A percentile compares a stretch with the other conserved stretches of the same genome.
Conservation (phyloP, 371 early-diverging fungal genomes). For the Mucor mucedo region DNA sequence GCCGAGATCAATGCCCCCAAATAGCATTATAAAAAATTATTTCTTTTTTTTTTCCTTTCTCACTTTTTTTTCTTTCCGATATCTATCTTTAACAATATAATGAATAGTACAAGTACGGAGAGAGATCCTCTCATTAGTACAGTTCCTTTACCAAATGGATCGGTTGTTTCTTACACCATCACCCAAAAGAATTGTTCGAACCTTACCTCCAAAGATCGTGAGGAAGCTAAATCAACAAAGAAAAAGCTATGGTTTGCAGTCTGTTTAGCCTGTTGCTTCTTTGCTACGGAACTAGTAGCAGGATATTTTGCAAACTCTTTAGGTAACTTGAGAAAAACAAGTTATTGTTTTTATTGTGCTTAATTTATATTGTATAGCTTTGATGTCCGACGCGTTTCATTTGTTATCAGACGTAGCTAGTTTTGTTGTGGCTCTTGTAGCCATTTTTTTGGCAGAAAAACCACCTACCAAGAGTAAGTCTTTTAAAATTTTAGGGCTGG, state of each 20-base stretch:
- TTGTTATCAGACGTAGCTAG: conserved; percentile 76
- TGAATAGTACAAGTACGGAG: conserved; percentile 17
- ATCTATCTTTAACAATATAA: neutral
- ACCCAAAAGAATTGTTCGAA: conserved; percentile 41
- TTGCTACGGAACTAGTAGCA: conserved; percentile 72
- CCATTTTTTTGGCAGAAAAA: conserved; percentile 72
- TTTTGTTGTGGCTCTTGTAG: conserved; percentile 74
- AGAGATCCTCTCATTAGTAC: conserved; percentile 21
- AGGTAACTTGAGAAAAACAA: conserved; percentile 26
- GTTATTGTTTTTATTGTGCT: conserved; percentile 5
- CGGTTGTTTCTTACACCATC: conserved; percentile 33
- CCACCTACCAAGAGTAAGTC: conserved; percentile 67
- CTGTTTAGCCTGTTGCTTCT: conserved; percentile 65
- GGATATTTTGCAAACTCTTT: conserved; percentile 70
- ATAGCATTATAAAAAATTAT: neutral
- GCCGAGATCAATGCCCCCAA: neutral
- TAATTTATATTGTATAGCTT: conserved; percentile 43
- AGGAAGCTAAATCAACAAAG: conserved; percentile 36
- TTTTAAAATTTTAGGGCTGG: too few species aligned
- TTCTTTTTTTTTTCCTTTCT: neutral
- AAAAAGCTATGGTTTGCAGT: conserved; percentile 59
- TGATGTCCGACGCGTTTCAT: conserved; percentile 81
- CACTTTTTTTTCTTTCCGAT: conserved; percentile 10
- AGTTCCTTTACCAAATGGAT: conserved; percentile 19
- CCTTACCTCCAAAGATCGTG: conserved; percentile 31